phyloP scores from a whole-genome alignment of 2,329 filamentous ascomycete genomes.

The Graphium sp. region DNA sequence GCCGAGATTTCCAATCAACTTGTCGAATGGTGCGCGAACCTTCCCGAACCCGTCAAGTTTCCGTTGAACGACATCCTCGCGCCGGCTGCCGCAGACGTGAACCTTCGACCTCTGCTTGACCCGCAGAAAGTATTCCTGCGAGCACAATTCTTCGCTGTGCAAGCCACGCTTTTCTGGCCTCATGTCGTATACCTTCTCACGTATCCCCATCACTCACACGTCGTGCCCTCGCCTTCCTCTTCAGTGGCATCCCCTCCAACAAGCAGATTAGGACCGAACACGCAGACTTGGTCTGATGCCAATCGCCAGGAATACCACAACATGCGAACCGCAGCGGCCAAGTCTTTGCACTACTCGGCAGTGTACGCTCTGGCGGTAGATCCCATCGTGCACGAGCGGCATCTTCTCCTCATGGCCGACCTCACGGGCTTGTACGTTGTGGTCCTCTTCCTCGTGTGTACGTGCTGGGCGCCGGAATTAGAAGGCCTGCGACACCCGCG shows the following conservation, averaged over 20 bases:
- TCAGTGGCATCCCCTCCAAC: no score
- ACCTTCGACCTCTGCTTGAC: constrained; percentile 5
- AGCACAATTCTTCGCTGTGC: constrained; percentile 8
- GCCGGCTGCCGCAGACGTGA: no score
- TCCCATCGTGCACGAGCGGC: constrained; percentile 6
- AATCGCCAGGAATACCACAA: no score
- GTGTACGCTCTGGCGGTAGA: constrained; percentile 7
- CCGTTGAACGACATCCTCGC: no score
- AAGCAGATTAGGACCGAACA: no score
- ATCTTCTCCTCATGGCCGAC: constrained; percentile 8
- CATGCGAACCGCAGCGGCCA: constrained; percentile 1
- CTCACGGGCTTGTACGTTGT: constrained; percentile 6
- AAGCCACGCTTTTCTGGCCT: constrained; percentile 8
- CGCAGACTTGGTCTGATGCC: no score
- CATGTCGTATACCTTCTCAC: constrained; percentile 7
- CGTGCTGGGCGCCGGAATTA: constrained; percentile 5
- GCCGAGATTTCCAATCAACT: constrained; percentile 7
- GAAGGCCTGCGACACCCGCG: constrained; percentile 5
- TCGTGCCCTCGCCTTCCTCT: no score
- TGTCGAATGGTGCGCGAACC: constrained; percentile 6
- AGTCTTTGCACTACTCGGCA: constrained; percentile 4
- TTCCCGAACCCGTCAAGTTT: constrained; percentile 6
- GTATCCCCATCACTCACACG: no score
- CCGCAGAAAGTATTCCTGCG: constrained; percentile 7
- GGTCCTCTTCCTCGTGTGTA: constrained; percentile 7